Evolutionary conservation across 179 eudicot species (phyloP), one percentile per base, ranked within the genome.

Genomic region (Corrigiola litoralis): DNA sequence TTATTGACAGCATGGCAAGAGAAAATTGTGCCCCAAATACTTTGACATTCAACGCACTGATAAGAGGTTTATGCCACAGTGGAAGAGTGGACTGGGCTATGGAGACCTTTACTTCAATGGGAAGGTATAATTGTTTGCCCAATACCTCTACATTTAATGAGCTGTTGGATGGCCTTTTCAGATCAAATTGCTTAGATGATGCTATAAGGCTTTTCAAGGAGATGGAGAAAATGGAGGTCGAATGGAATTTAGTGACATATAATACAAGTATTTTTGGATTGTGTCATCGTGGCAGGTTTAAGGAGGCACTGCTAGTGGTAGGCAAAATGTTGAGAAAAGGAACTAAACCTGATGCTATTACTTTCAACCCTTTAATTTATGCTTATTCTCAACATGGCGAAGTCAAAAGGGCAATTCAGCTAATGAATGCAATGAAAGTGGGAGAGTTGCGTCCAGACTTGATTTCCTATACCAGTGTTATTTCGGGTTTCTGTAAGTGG

Each of bases 21-120:
- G 81, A 76, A 36, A 76, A 84, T 36, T 88, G 90, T 61, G 67
- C 77, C 5, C 92, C 97, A 28, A 90, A 84, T 75, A 78, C 83
- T 23, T 40, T 81, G 60, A 88, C 95, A 14, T 88, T 82, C 71
- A 88, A 90, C 67, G 65, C 85, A 9, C 75, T 88, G 20, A 78
- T 90, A 37, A 82, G 69, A 81, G 82, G 84, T 57, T 62, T 90
- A 56, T 86, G 97, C 63, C 52, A 69, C 53, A 46, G 61, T 47
- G 82, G 85, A 51, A 72, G 84, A 72, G 75, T 83, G 45, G 79
- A 86, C 52, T 81, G 83, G 82, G 88, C 90, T 17, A 62, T 77
- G 75, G 75, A 75, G 67, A 74, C 72, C 61, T 82, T 82, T 66
- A 68, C 61, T 73, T 66, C 67, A 67, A 88, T 90, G 97, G 79